Percentiles rank a stretch among this genome's conserved stretches.
These are phyloP conservation scores for Trichosporon sp. DNA, from an alignment of 1,284 basidiomycete species.

Conservation along the genomic window DNA sequence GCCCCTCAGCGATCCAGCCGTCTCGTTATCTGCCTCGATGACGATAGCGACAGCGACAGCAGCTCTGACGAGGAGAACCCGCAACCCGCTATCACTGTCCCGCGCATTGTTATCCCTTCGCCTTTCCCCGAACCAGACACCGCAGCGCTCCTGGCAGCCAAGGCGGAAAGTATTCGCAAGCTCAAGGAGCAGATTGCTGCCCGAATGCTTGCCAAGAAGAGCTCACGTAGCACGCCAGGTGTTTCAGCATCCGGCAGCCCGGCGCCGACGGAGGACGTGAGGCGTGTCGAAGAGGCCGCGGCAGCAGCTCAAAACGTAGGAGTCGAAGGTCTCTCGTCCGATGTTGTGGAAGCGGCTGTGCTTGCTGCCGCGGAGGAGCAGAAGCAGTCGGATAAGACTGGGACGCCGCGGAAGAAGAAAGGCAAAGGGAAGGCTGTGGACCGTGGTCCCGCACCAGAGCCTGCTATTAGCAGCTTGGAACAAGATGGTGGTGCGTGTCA, in stretches of 20 bases:
- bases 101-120: constrained; percentile 13
- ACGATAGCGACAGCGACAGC: constrained; percentile 22
- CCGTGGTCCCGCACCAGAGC: not conserved
- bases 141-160: constrained; percentile 26
- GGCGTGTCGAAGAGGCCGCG: constrained; percentile 7
- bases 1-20: constrained; percentile 20
- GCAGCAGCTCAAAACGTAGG: constrained; percentile 10
- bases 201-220: constrained; percentile 23
- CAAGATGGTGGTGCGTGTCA: not conserved
- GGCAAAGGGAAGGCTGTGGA: not conserved
- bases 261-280: not conserved
- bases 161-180: constrained; percentile 33
- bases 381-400: not conserved
- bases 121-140: constrained; percentile 16
- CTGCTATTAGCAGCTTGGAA: not conserved
- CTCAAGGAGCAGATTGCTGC: constrained; percentile 39
- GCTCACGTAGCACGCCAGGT: not conserved
- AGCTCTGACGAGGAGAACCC: constrained; percentile 19
- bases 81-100: constrained; percentile 1
- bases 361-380: constrained; percentile 11
- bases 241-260: not conserved
- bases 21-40: constrained; percentile 30
- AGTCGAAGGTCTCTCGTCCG: not conserved
- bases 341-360: constrained; percentile 14
- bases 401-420: not conserved